These are phyloP conservation scores for Backusella circina DNA, from an alignment of 192 early-diverging fungal genomes.

Conservation along the genomic window DNA sequence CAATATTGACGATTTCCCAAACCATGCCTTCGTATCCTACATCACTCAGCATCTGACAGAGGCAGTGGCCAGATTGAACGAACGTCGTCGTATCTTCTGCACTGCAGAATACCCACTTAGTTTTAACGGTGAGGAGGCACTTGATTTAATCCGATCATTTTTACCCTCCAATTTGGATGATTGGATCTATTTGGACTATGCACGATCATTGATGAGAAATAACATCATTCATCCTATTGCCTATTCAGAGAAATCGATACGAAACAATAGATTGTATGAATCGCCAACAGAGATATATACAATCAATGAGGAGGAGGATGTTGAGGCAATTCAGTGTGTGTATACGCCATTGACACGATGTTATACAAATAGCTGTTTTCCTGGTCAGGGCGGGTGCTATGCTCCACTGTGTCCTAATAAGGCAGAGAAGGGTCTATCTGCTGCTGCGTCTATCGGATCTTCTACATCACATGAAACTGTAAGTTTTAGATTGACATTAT, in stretches of 20 bases:
- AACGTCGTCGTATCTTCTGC: constrained; percentile 20
- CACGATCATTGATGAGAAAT: constrained; percentile 20
- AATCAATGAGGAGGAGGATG: constrained; percentile 1
- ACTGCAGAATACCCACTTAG: constrained; percentile 25
- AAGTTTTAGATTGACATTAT: background rate
- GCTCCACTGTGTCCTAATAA: constrained; percentile 31
- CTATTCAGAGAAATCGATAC: constrained; percentile 31
- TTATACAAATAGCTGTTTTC: constrained; percentile 48
- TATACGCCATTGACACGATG: constrained; percentile 88
- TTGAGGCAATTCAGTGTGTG: constrained; percentile 63
- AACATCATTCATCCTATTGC: constrained; percentile 27
- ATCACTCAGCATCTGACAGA: background rate
- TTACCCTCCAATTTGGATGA: constrained; percentile 15
- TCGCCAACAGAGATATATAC: constrained; percentile 29
- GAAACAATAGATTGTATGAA: constrained; percentile 28
- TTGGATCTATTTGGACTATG: constrained; percentile 13
- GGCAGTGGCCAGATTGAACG: constrained; percentile 2
- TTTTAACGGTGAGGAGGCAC: constrained; percentile 31
- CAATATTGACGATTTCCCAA: background rate
- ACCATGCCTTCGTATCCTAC: constrained; percentile 14
- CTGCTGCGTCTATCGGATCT: constrained; percentile 1
- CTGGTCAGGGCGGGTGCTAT: constrained; percentile 27
- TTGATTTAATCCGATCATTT: constrained; percentile 20
- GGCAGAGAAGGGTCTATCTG: too few species aligned
- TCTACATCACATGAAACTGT: constrained; percentile 10